Evolutionary conservation across 75 land plant species (phyloP).

Genomic region (Selaginella moellendorffii): DNA sequence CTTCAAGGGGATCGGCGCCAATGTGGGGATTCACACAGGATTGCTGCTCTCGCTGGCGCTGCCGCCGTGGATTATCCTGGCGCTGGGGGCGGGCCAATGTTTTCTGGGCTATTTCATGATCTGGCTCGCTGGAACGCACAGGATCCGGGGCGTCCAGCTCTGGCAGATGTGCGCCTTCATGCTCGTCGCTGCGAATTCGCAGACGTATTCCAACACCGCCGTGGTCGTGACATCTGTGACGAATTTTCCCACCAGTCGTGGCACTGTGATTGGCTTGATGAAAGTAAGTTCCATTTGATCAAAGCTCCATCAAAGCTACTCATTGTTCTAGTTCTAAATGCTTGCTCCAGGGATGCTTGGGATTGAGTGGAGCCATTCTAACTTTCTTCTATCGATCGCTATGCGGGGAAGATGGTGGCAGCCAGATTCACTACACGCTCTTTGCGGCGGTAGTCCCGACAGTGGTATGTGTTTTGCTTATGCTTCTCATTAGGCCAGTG

Average conservation of each 20-base stretch:
- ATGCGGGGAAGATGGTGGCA: not conserved
- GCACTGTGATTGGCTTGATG: conserved; percentile 1
- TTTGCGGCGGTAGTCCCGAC: not conserved
- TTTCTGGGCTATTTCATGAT: conserved; percentile 37
- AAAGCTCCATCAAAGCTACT: too few relatives aligned
- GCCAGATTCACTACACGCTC: not conserved
- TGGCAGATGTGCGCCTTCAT: conserved; percentile 61
- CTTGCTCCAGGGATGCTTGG: not conserved
- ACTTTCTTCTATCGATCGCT: not conserved
- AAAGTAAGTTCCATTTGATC: too few relatives aligned
- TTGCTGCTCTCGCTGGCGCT: conserved; percentile 20
- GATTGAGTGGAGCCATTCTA: not conserved
- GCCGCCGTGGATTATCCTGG: conserved; percentile 43
- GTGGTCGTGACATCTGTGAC: conserved; percentile 5
- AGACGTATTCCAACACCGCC: conserved; percentile 36
- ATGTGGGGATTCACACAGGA: conserved; percentile 42
- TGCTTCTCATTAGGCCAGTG: not conserved
- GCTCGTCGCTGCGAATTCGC: conserved; percentile 37
- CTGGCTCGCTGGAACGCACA: conserved; percentile 40
- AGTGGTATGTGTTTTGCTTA: not conserved
- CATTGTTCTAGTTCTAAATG: too few relatives aligned
- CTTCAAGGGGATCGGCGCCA: conserved; percentile 43
- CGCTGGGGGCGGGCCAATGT: conserved; percentile 31
- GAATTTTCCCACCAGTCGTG: conserved; percentile 1
- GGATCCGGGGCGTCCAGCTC: conserved; percentile 22